Conservation (phyloP, 176 grass and related monocot species). For the Leersia perrieri region DNA sequence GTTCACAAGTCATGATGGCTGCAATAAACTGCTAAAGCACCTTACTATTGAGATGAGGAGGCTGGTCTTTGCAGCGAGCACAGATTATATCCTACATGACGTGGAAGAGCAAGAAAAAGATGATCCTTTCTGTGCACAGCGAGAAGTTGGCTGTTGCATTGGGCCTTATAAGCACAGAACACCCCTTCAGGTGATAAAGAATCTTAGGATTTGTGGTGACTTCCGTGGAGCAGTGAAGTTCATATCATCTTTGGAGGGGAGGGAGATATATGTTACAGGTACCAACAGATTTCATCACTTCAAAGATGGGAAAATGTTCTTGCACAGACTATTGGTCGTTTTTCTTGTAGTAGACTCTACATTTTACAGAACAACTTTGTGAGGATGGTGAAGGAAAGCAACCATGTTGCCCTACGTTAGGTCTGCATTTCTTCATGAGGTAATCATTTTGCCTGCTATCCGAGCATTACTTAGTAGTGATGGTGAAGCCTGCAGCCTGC, state of each 20-base stretch:
- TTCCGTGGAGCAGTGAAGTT: constrained; percentile 69
- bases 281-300: constrained; percentile 80
- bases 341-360: neutral
- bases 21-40: constrained; percentile 66
- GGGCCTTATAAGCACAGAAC: constrained; percentile 62
- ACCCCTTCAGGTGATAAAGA: constrained; percentile 65
- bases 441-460: neutral
- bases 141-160: constrained; percentile 74
- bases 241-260: constrained; percentile 59
- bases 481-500: too few relatives aligned
- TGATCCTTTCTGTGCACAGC: constrained; percentile 66
- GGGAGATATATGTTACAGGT: constrained; percentile 64
- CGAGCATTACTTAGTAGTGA: neutral
- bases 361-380: too few relatives aligned
- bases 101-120: constrained; percentile 89
- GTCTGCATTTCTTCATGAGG: neutral
- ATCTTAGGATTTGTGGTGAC: constrained; percentile 70
- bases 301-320: constrained; percentile 59
- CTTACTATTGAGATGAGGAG: constrained; percentile 56
- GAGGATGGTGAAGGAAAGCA: neutral
- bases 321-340: constrained; percentile 69
- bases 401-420: neutral
- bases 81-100: constrained; percentile 72
- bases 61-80: constrained; percentile 60
- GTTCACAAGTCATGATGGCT: constrained; percentile 56